Percentiles rank a stretch among this genome's conserved stretches.
phyloP scores from a whole-genome alignment of 1,284 basidiomycete genomes.

The Leccinum subrobustum region DNA sequence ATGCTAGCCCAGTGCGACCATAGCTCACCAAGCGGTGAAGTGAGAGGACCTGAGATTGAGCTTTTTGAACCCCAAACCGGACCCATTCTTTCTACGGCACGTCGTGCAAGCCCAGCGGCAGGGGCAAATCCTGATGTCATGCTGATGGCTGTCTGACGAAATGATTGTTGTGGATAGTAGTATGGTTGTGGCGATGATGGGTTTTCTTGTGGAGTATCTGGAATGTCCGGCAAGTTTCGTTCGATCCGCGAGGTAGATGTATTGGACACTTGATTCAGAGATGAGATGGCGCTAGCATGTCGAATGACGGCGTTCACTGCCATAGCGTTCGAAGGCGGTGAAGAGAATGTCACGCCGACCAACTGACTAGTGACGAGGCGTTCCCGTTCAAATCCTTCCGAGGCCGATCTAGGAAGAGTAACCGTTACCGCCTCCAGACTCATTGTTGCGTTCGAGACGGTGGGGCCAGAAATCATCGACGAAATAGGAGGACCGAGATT shows the following conservation, averaged over 20 bases:
- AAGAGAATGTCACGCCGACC: constrained; percentile 18
- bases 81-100: constrained; percentile 73
- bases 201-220: constrained; percentile 28
- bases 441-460: constrained; percentile 30
- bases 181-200: constrained; percentile 19
- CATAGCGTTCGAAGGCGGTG: constrained; percentile 19
- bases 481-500: constrained; percentile 41
- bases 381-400: constrained; percentile 29
- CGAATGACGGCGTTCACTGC: constrained; percentile 8
- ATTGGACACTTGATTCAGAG: constrained; percentile 13
- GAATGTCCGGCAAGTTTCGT: constrained; percentile 35
- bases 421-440: constrained; percentile 34
- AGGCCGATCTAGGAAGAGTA: constrained; percentile 30
- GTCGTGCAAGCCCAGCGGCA: constrained; percentile 71
- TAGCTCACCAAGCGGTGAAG: constrained; percentile 38
- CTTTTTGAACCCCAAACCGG: constrained; percentile 55
- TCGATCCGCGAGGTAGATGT: constrained; percentile 17
- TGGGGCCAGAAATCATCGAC: constrained; percentile 30
- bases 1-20: constrained; percentile 31
- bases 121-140: constrained; percentile 65
- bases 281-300: constrained; percentile 18
- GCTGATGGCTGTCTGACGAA: constrained; percentile 67
- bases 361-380: constrained; percentile 20
- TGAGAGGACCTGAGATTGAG: constrained; percentile 41
- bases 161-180: constrained; percentile 30